Conservation (phyloP, 192 early-diverging fungal genomes). For the Coemansia sp. region DNA sequence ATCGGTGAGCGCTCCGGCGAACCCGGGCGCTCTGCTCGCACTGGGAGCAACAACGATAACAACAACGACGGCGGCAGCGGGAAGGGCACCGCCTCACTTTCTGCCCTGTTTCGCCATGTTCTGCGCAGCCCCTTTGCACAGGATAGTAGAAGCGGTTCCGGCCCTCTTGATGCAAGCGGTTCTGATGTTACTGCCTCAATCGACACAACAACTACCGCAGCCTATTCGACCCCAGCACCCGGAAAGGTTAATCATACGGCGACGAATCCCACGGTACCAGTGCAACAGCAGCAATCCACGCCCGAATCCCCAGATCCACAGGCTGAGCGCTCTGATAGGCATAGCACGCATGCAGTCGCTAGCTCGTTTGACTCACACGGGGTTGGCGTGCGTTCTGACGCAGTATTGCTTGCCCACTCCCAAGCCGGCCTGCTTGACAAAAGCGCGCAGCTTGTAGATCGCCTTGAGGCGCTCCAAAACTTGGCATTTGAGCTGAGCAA, state of each 20-base stretch:
- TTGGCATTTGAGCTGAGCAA: constrained; percentile 21
- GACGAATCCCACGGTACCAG: not conserved
- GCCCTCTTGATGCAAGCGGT: not conserved
- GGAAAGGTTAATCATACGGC: not conserved
- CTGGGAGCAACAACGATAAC: constrained; percentile 3
- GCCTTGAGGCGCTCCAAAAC: constrained; percentile 26
- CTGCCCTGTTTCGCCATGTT: constrained; percentile 41
- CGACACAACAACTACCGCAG: constrained; percentile 3
- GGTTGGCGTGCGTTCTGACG: constrained; percentile 17
- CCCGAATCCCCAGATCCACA: not conserved
- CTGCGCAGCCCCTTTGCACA: constrained; percentile 40
- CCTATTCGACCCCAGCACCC: not conserved
- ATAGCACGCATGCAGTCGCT: not conserved
- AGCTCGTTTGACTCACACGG: not conserved
- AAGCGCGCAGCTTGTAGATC: constrained; percentile 17
- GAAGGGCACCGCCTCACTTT: constrained; percentile 15
- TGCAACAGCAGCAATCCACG: not conserved
- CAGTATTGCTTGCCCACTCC: constrained; percentile 26
- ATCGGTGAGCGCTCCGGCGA: constrained; percentile 20
- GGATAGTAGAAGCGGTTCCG: constrained; percentile 17
- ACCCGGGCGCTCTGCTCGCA: constrained; percentile 18
- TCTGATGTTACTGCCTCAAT: not conserved
- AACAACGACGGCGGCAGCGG: constrained; percentile 7
- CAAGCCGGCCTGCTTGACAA: constrained; percentile 14
- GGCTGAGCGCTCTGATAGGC: not conserved